Base-by-base conservation (phyloP, 2,329 filamentous ascomycete species). In the Fusarium tuaranense region DNA sequence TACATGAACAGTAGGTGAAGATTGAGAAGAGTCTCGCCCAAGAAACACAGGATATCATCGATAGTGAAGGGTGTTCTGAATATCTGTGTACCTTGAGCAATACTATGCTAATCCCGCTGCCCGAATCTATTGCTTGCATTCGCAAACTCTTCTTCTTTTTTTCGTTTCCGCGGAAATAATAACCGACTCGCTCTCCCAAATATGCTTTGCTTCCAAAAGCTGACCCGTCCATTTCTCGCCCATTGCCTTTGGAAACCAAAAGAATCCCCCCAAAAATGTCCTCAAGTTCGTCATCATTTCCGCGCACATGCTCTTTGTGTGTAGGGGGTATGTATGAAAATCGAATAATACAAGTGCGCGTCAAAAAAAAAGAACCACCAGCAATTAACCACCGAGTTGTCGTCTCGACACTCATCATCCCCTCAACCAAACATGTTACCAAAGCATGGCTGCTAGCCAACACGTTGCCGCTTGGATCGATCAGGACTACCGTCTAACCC, bases 401-500 rank as follows among this genome's bases (percentile, higher is more conserved):
- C 8, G 13, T 34, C 32, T 34, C 27, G 48, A 30, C 27, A 30
- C 32, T 18, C 2, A 2, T 7, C 27, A 20, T 32, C 48, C 27
- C 25, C 51, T 25, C 16, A 48, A 27, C 14, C 22, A 25, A 51
- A 22, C 12, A 41, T 44, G n/a, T 48, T 32, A 9, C n/a, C 9
- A n/a, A n/a, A 36, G 12, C 8, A 13, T 67, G 62, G 36, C 48
- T n/a, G n/a, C 36, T 74, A 84, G 30, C 75, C 79, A 46, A 84
- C 70, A 9, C 85, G 83, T 34, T 85, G 81, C 27, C 85, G 80
- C 79, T 87, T 87, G 14, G 72, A 75, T 32, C 78, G 78, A 57
- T 74, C 72, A 0, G 79, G 76, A 27, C 73, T 80, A 16, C 59
- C 75, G n/a, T 74, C 70, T 38, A 77, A 25, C 3, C 74, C 78